Evolutionary conservation across 805 yeast genomes (phyloP), one percentile per base, ranked within the genome.

Genomic region (Wickerhamiella shivajii): DNA sequence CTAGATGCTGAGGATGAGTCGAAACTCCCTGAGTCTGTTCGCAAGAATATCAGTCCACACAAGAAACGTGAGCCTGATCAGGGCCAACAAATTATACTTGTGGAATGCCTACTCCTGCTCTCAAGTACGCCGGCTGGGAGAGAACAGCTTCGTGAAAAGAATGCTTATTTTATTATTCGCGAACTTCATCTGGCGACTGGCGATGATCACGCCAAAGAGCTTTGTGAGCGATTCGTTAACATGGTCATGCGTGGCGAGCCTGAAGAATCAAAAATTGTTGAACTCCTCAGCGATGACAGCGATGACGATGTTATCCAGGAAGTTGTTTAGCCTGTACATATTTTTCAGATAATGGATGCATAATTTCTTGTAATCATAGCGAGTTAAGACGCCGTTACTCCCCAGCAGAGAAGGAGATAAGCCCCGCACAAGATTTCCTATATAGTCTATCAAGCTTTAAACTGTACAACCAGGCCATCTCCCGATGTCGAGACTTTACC

Each of bases 401-500:
- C n/a, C n/a, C n/a, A n/a, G n/a, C n/a, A n/a, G n/a, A n/a, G n/a
- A n/a, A n/a, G n/a, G n/a, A n/a, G n/a, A n/a, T n/a, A n/a, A n/a
- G n/a, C n/a, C n/a, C n/a, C n/a, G n/a, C n/a, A n/a, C n/a, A n/a
- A n/a, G n/a, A n/a, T n/a, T n/a, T n/a, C n/a, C n/a, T n/a, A n/a
- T n/a, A n/a, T n/a, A n/a, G n/a, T n/a, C n/a, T n/a, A n/a, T n/a
- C n/a, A 71, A 34, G 66, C 64, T 33, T 62, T 60, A 54, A 80
- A 87, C 31, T 87, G 64, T 26, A 85, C 97, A 33, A 87, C 69
- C 52, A 77, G 78, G 35, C 98, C 97, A 52, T 90, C 98, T 37
- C 95, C 96, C 38, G 83, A 73, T 11, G 84, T 63, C 9, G 81
- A 72, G 41, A 74, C 63, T 55, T 69, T 65, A 26, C 74, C 61